These are phyloP conservation scores for Licmophora abbreviata DNA, from an alignment of 108 stramenopile genomes.

Conservation along the genomic window DNA sequence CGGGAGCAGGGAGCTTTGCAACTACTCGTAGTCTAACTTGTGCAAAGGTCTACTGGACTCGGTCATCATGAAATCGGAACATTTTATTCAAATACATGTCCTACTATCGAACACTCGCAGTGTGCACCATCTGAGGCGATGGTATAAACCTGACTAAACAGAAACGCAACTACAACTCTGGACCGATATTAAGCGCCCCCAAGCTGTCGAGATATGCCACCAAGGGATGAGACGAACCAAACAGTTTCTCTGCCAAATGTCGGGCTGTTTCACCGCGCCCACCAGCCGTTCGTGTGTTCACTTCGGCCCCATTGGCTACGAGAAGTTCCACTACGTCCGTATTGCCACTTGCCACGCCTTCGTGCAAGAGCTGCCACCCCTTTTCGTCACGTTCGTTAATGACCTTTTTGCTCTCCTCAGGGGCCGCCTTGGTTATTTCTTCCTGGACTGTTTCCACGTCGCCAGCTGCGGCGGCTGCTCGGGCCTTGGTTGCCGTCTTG, in stretches of 20 bases:
- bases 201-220: conserved; percentile 25
- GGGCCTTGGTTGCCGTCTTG: conserved; percentile 24
- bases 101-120: too few species aligned
- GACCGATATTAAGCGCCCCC: conserved; percentile 38
- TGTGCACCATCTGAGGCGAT: too few species aligned
- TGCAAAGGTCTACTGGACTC: too few species aligned
- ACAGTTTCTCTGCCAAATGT: conserved; percentile 26
- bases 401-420: not conserved
- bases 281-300: conserved; percentile 45
- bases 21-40: too few species aligned
- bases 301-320: conserved; percentile 49
- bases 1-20: too few species aligned
- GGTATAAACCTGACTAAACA: conserved; percentile 79
- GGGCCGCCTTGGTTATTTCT: conserved; percentile 20
- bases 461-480: conserved; percentile 42
- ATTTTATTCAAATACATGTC: too few species aligned
- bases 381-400: conserved; percentile 31
- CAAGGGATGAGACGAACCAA: conserved; percentile 30
- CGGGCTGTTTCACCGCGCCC: conserved; percentile 38
- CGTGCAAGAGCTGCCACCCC: conserved; percentile 54
- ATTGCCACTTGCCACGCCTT: conserved; percentile 43
- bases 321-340: conserved; percentile 38
- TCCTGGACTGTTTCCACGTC: conserved; percentile 40
- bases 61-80: too few species aligned
- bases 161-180: conserved; percentile 14